Conservation (phyloP, 2,329 filamentous ascomycete genomes). For the Epichloe sp. region DNA sequence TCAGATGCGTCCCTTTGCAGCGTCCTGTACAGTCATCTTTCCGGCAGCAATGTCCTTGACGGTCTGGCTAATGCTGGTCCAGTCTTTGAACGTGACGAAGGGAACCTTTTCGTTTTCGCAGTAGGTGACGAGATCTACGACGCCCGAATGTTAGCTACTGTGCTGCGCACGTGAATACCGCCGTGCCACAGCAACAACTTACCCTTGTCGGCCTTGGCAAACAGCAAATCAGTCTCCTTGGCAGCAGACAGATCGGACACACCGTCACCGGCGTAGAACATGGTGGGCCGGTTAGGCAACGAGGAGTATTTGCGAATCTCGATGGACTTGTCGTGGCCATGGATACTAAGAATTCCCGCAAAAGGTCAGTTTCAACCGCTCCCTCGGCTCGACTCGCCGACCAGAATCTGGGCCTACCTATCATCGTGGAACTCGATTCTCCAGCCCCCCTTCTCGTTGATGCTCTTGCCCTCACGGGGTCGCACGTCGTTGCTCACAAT, state of each 20-base stretch:
- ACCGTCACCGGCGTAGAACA: conserved; percentile 93
- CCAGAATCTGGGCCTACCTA: conserved; percentile 34
- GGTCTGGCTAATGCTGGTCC: conserved; percentile 62
- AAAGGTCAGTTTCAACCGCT: not conserved
- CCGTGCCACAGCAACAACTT: conserved; percentile 15
- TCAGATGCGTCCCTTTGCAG: conserved; percentile 39
- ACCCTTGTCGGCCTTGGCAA: conserved; percentile 85
- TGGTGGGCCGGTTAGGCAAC: conserved; percentile 61
- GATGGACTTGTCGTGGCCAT: conserved; percentile 94
- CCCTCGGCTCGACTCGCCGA: not conserved
- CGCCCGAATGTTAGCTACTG: conserved; percentile 5
- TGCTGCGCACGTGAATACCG: no score
- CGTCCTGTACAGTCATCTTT: conserved; percentile 55
- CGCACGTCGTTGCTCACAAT: conserved; percentile 81
- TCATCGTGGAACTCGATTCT: conserved; percentile 80
- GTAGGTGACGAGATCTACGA: conserved; percentile 67
- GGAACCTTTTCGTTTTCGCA: conserved; percentile 75
- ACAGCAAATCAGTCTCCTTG: conserved; percentile 81
- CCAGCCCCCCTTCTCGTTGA: conserved; percentile 77
- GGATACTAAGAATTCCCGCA: conserved; percentile 39
- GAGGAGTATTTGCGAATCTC: conserved; percentile 79
- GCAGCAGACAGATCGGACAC: conserved; percentile 88
- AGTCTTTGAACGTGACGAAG: conserved; percentile 79
- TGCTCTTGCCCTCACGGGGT: conserved; percentile 48
- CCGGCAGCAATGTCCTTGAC: conserved; percentile 68